phyloP scores from a whole-genome alignment of 371 early-diverging fungal genomes.

The Mortierella sp. region DNA sequence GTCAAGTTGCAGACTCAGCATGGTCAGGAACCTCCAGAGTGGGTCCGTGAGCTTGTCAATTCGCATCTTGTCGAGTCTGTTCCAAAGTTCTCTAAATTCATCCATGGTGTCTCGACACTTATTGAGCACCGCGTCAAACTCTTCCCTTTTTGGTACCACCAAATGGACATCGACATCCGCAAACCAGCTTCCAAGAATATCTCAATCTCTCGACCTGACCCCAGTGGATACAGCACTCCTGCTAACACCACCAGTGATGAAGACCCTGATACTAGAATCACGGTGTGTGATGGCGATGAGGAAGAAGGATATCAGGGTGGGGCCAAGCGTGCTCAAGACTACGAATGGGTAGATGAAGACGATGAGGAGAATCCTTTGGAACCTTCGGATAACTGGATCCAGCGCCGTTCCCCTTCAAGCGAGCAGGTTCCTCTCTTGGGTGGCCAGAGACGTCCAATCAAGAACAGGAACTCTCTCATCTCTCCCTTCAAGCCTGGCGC shows the following conservation, averaged over 20 bases:
- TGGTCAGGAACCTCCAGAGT: conserved; percentile 92
- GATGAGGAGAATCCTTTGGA: conserved; percentile 51
- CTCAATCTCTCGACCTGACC: conserved; percentile 48
- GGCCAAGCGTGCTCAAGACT: conserved; percentile 35
- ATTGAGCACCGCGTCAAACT: conserved; percentile 88
- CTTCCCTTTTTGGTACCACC: conserved; percentile 98
- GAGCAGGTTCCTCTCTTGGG: conserved; percentile 50
- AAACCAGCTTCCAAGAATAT: conserved; percentile 67
- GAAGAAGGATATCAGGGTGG: conserved; percentile 43
- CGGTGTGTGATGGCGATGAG: conserved; percentile 33
- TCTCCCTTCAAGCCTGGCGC: conserved; percentile 54
- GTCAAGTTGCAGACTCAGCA: conserved; percentile 96
- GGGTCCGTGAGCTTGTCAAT: conserved; percentile 95
- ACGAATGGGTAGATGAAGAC: conserved; percentile 51
- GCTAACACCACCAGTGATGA: conserved; percentile 56
- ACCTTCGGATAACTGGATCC: conserved; percentile 49
- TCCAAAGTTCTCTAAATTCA: conserved; percentile 98
- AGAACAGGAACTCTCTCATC: conserved; percentile 47
- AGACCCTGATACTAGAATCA: conserved; percentile 42
- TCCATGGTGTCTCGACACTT: conserved; percentile 96
- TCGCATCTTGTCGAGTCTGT: conserved; percentile 96
- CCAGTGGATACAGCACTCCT: conserved; percentile 53
- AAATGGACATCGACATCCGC: conserved; percentile 95
- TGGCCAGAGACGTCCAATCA: conserved; percentile 12
- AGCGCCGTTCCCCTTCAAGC: conserved; percentile 27